Evolutionary conservation across 371 early-diverging fungal genomes (phyloP), one percentile per base, ranked within the genome.

Genomic region (Batrachochytrium dendrobatidis): DNA sequence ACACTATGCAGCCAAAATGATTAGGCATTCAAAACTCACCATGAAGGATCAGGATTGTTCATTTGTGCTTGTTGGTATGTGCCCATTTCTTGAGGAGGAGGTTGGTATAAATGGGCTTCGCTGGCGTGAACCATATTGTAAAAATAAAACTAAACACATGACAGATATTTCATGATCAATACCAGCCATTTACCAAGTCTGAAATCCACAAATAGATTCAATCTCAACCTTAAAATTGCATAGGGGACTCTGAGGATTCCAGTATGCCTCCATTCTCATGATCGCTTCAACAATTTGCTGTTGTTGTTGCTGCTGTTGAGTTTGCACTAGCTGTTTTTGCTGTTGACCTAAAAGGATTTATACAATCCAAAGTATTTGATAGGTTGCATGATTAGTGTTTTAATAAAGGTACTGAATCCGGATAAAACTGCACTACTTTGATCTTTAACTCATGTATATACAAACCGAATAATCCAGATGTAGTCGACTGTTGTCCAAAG

Each of bases 41-140:
- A 84, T 24, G 81, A 74, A 7, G 86, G 86, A 63, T 93, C 91
- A 0, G 94, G 94, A 56, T 90, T 92, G 49, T 87, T 83, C 50
- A 68, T 66, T 59, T 86, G 80, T 4, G 94, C 94, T 52, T 86
- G 88, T 49, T 84, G 74, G 83, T 89, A 94, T 53, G 88, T 74
- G n/a, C 71, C 72, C n/a, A 75, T 62, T 56, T 93, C 90, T 17
- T 87, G 79, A 56, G 82, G 78, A 7, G 82, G 81, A 3, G 88
- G 88, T 55, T 81, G 83, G 62, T 94, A 94, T 34, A 82, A 65
- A 34, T 77, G 81, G 2, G 85, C 86, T 72, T 92, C 88, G 10
- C 76, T 76, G 0, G 92, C 85, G 61, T 87, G 80, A 0, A 89
- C 91, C 58, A 87, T 76, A 62, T 93, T 94, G 72, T 94, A 94